A percentile compares a stretch with the other conserved stretches of the same genome.
phyloP scores from a whole-genome alignment of 1,284 basidiomycete species.

The Cutaneotrichosporon sp. region DNA sequence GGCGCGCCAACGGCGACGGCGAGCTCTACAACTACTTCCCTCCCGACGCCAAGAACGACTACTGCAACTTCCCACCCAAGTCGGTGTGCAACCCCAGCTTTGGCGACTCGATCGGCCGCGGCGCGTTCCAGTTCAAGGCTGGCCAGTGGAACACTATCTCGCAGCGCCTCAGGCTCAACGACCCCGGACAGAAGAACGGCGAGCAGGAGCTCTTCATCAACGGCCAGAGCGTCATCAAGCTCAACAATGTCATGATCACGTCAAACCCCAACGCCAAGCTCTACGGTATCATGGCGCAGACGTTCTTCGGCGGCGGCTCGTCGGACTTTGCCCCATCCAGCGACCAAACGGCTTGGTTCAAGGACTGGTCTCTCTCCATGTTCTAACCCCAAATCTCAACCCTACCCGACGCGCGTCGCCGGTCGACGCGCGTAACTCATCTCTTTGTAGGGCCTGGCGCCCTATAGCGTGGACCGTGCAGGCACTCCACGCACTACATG shows the following conservation, averaged over 20 bases:
- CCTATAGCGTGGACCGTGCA: not conserved
- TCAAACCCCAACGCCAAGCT: slow-evolving; percentile 55
- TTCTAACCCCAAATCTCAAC: slow-evolving; percentile 38
- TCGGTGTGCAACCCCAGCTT: slow-evolving; percentile 42
- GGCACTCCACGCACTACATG: slow-evolving; percentile 1
- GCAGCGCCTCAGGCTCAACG: slow-evolving; percentile 65
- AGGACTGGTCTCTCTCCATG: slow-evolving; percentile 65
- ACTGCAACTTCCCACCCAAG: slow-evolving; percentile 36
- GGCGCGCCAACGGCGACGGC: slow-evolving; percentile 45
- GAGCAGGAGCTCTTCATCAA: slow-evolving; percentile 61
- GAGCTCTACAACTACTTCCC: slow-evolving; percentile 50
- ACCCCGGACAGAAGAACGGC: slow-evolving; percentile 57
- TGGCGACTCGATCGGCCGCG: slow-evolving; percentile 62
- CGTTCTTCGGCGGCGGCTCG: slow-evolving; percentile 61
- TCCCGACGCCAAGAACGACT: slow-evolving; percentile 24
- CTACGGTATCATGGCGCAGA: slow-evolving; percentile 65
- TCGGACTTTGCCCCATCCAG: slow-evolving; percentile 60
- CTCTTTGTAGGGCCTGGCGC: not conserved
- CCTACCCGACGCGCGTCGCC: not conserved
- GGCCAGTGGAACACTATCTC: slow-evolving; percentile 66
- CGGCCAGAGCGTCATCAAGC: slow-evolving; percentile 59
- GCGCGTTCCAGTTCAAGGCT: slow-evolving; percentile 64
- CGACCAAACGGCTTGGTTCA: slow-evolving; percentile 62
- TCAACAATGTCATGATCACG: slow-evolving; percentile 57
- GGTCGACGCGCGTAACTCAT: not conserved